Evolutionary conservation across 2,329 filamentous ascomycete species (phyloP), one percentile per base, ranked within the genome.

Genomic region (Penicillium fuscoglaucum): DNA sequence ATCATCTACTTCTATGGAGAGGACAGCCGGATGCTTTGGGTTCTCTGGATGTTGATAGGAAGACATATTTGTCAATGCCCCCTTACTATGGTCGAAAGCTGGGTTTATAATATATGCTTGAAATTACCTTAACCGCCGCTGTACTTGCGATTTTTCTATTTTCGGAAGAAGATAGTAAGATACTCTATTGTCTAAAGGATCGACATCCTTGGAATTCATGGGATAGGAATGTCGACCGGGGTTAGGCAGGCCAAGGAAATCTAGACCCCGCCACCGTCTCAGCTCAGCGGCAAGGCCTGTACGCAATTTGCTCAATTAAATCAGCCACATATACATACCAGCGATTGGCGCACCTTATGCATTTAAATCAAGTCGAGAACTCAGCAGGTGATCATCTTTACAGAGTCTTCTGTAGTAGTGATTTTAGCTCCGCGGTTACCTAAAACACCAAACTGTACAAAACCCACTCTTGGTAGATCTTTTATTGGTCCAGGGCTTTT

Each of bases 1-100:
- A 46, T 54, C 52, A 40, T 54, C 52, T 43, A 54, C 52, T 47
- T 54, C 52, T 33, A 54, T 54, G 33, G 52, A 54, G 12, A 54
- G 43, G 24, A 54, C 43, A 35, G 9, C 33, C 43, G 52, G 52
- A 39, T 47, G 52, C 24, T 41, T 54, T 54, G 43, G 43, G 6
- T 33, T 26, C 40, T 46, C 51, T 46, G n/a, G 19, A 47, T n/a
- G n/a, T 47, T 47, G 29, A 33, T 47, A 33, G 45, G 28, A 31
- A 54, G 40, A 54, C 41, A 54, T 54, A 9, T 29, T 28, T 28
- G 26, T 28, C 6, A 28, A 28, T 28, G 26, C 26, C 26, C 26
- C 26, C 26, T 7, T 8, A 28, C 6, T 28, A 28, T 28, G 6
- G 1, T 28, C 26, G 6, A 28, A 28, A 28, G 26, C 26, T 7